phyloP scores from a whole-genome alignment of 139 green algal species.

The Volvox reticuliferus region DNA sequence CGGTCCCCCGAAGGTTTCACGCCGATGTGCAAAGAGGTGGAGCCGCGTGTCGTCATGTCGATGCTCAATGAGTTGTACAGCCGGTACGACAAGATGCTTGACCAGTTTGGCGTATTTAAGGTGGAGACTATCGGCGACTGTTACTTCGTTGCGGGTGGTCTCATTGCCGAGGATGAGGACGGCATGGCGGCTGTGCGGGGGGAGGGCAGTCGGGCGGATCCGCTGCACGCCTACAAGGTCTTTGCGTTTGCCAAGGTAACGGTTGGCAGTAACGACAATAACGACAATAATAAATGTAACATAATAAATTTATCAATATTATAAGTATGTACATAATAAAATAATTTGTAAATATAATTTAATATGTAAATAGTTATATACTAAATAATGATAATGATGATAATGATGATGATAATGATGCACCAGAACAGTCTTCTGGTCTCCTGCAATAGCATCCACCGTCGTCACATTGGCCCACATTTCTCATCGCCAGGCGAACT shows the following conservation, averaged over 20 bases:
- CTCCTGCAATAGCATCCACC: no score
- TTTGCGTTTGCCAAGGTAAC: conserved; percentile 2
- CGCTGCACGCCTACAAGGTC: conserved; percentile 22
- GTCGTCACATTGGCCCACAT: no score
- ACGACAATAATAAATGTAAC: no score
- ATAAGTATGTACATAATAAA: no score
- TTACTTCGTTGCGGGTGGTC: conserved; percentile 10
- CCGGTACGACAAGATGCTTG: conserved; percentile 22
- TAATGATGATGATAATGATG: no score
- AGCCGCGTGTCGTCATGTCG: background rate
- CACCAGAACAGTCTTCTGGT: no score
- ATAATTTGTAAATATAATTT: no score
- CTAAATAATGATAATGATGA: no score
- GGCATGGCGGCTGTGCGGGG: conserved; percentile 24
- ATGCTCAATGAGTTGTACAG: conserved; percentile 27
- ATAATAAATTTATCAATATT: no score
- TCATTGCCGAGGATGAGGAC: conserved; percentile 18
- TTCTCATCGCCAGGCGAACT: no score
- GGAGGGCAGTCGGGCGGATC: background rate
- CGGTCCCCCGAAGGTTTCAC: background rate
- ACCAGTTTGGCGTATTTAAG: conserved; percentile 22
- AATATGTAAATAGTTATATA: no score
- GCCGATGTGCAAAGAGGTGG: conserved; percentile 2
- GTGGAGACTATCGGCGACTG: conserved; percentile 33
- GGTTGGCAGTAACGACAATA: no score